Evolutionary conservation across 148 eudicot genomes (phyloP).

Genomic region (Persicaria maculosa): DNA sequence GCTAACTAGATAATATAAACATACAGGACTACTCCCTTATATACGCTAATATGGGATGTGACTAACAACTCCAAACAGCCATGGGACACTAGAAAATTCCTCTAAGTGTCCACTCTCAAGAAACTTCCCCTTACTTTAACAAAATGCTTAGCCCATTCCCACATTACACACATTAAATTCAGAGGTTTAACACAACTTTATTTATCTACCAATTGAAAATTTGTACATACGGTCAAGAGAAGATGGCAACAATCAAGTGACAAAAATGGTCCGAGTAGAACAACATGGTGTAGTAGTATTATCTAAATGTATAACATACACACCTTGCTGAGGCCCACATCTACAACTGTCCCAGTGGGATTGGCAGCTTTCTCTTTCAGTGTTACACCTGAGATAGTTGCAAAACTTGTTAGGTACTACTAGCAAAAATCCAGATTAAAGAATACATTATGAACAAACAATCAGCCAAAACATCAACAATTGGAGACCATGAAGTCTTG

Average conservation of each 20-base stretch:
- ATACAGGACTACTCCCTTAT: no score
- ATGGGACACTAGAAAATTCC: no score
- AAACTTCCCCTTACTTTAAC: no score
- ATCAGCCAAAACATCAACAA: not conserved
- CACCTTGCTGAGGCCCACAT: constrained; percentile 93
- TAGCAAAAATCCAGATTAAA: not conserved
- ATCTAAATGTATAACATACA: not conserved
- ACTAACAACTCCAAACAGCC: no score
- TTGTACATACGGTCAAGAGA: not conserved
- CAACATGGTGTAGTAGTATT: not conserved
- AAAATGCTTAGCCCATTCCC: no score
- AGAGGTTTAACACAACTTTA: not conserved
- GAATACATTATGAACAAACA: not conserved
- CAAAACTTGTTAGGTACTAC: not conserved
- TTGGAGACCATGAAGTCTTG: not conserved
- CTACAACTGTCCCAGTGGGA: constrained; percentile 60
- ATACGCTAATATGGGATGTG: no score
- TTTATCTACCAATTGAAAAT: not conserved
- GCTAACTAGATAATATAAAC: no score
- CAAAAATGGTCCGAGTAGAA: not conserved
- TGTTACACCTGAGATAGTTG: constrained; percentile 59
- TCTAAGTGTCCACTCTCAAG: no score
- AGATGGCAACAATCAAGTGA: not conserved
- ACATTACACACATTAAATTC: no score
- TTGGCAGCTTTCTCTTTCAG: constrained; percentile 42